These are phyloP conservation scores for Leishmania arabica DNA, from an alignment of 208 protist species.

Conservation along the genomic window DNA sequence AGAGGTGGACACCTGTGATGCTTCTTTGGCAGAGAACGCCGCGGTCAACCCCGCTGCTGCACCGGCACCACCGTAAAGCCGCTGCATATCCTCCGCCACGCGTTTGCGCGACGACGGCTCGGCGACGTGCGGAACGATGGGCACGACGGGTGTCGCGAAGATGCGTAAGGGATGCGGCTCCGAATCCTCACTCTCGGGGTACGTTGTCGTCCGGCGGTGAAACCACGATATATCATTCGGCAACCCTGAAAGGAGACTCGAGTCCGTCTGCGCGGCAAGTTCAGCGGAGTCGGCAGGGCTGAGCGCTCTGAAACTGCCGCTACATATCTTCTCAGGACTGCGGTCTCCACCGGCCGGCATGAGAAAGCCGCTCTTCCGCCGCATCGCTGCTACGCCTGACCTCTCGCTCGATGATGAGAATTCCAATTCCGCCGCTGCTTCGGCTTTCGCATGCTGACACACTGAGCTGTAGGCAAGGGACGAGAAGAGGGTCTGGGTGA, in stretches of 20 bases:
- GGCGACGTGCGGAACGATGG: slow-evolving; percentile 42
- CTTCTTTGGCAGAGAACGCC: neutral
- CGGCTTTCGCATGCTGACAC: slow-evolving; percentile 16
- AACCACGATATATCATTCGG: neutral
- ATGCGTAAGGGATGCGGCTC: slow-evolving; percentile 14
- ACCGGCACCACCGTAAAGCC: slow-evolving; percentile 10
- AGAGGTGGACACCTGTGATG: neutral
- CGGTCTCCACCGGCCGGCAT: neutral
- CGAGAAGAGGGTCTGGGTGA: slow-evolving; percentile 25
- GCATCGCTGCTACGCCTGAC: no score
- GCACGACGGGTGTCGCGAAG: slow-evolving; percentile 59
- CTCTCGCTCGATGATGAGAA: neutral
- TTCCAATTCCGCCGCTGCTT: neutral
- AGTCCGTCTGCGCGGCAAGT: neutral
- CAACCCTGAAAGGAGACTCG: neutral
- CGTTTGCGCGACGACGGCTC: slow-evolving; percentile 32
- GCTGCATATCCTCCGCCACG: slow-evolving; percentile 37
- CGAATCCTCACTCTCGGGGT: neutral
- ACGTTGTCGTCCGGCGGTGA: neutral
- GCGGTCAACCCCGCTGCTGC: neutral
- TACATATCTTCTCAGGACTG: neutral
- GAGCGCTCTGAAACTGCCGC: neutral
- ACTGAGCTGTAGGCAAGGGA: slow-evolving; percentile 27
- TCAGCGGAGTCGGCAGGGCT: neutral
- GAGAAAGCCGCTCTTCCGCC: neutral